Conservation (phyloP, 306 rosid species). For the Quercus gilva region DNA sequence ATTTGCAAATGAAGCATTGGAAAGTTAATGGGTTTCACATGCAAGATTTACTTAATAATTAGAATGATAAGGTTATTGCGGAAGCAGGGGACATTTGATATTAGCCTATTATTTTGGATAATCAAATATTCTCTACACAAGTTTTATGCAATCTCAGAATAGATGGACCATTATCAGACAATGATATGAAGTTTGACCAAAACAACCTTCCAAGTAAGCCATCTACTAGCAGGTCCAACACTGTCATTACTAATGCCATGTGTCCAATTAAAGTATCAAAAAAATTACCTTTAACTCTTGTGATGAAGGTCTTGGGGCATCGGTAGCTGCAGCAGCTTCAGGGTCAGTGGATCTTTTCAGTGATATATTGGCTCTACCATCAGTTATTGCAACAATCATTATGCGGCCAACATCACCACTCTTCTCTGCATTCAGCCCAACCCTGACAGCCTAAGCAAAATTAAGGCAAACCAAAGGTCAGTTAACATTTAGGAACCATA, state of each 20-base stretch:
- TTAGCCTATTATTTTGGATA: not conserved
- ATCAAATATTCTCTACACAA: not conserved
- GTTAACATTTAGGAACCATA: constrained; percentile 16
- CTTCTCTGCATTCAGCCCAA: constrained; percentile 96
- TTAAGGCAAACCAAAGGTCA: constrained; percentile 22
- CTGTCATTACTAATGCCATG: not conserved
- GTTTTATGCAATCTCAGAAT: not conserved
- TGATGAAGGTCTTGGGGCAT: constrained; percentile 74
- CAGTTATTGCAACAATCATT: constrained; percentile 95
- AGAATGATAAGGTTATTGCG: not conserved
- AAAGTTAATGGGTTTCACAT: not conserved
- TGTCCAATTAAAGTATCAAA: constrained; percentile 19
- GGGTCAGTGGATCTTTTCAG: constrained; percentile 89
- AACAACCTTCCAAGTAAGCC: not conserved
- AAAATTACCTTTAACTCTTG: constrained; percentile 80
- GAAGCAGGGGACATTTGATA: not conserved
- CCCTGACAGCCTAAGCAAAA: constrained; percentile 79
- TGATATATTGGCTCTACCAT: constrained; percentile 96
- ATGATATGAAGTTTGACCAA: not conserved
- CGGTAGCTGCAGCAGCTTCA: constrained; percentile 68
- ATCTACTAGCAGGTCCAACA: not conserved
- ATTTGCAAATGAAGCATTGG: not conserved
- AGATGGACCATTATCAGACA: not conserved
- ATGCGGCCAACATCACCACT: constrained; percentile 95
- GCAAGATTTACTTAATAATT: not conserved